These are phyloP conservation scores for Jaminaea rosea DNA, from an alignment of 1,284 basidiomycete genomes.

Conservation along the genomic window DNA sequence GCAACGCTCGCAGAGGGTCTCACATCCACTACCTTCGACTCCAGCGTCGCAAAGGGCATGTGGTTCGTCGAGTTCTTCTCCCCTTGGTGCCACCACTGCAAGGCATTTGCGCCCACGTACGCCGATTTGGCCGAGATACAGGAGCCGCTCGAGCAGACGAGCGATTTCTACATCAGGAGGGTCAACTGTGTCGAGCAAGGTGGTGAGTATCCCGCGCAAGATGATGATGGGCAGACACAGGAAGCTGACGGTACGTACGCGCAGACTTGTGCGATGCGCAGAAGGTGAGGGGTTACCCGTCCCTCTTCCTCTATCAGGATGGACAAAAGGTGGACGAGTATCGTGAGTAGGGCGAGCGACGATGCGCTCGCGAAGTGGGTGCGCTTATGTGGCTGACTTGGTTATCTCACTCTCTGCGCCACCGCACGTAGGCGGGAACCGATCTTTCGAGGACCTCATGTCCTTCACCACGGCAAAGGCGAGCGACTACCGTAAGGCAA, in stretches of 20 bases:
- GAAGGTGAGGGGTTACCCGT: conserved; percentile 2
- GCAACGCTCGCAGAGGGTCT: too few species aligned
- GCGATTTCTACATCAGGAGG: neutral
- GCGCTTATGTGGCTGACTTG: neutral
- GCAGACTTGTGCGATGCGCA: conserved; percentile 5
- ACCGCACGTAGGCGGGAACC: neutral
- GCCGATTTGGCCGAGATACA: conserved; percentile 65
- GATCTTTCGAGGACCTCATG: neutral
- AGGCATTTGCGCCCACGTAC: conserved; percentile 77
- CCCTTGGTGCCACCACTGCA: conserved; percentile 48
- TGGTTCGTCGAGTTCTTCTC: conserved; percentile 40
- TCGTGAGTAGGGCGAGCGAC: neutral
- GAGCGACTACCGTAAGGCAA: conserved; percentile 1
- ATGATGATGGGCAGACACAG: neutral
- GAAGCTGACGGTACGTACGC: neutral
- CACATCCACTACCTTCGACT: neutral
- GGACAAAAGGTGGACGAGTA: conserved; percentile 2
- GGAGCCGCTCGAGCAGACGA: neutral
- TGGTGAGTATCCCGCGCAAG: too few species aligned
- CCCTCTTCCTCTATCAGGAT: conserved; percentile 1
- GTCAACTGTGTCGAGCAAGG: neutral
- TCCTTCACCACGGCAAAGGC: neutral
- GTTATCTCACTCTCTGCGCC: neutral
- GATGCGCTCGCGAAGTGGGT: neutral
- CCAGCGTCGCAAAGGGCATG: neutral